A percentile compares a stretch with the other conserved stretches of the same genome.
phyloP scores from a whole-genome alignment of 2,329 filamentous ascomycete genomes.

The Diaporthe vexans region DNA sequence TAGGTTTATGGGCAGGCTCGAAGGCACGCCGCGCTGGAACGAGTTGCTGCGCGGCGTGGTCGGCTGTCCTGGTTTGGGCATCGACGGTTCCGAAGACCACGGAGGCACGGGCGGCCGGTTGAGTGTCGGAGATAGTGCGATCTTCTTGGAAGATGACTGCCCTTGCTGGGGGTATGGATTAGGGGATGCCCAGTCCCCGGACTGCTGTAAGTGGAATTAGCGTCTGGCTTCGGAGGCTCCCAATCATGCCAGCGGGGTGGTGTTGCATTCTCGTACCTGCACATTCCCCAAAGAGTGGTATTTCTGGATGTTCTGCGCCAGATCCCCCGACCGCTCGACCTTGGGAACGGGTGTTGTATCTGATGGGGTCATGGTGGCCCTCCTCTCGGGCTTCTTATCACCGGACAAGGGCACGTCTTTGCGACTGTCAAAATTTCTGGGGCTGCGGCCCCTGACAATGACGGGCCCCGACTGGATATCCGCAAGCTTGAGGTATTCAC shows the following conservation, averaged over 20 bases:
- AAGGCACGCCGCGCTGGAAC: constrained; percentile 43
- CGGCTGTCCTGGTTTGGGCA: constrained; percentile 43
- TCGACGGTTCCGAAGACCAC: constrained; percentile 58
- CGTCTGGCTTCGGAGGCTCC: neutral
- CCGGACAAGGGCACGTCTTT: constrained; percentile 84
- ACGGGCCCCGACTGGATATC: constrained; percentile 94
- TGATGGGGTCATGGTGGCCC: constrained; percentile 56
- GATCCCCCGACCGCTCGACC: constrained; percentile 43
- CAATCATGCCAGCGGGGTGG: no score
- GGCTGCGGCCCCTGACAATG: constrained; percentile 92
- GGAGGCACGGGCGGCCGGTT: constrained; percentile 67
- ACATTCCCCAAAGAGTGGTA: constrained; percentile 53
- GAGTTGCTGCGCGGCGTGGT: constrained; percentile 44
- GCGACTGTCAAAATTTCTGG: constrained; percentile 91
- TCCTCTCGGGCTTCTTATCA: constrained; percentile 63
- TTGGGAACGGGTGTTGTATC: constrained; percentile 40
- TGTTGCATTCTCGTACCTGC: constrained; percentile 47
- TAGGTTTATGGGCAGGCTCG: constrained; percentile 61
- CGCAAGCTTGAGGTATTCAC: constrained; percentile 80
- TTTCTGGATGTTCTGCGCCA: constrained; percentile 48
- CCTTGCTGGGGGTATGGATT: constrained; percentile 55
- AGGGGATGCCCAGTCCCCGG: constrained; percentile 62
- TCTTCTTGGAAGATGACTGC: constrained; percentile 65
- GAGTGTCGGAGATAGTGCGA: constrained; percentile 66
- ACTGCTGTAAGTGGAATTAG: constrained; percentile 47